Percentiles rank a stretch among this genome's conserved stretches.
Evolutionary conservation across 257 asterid genomes (phyloP).

Genomic region (Penstemon barbatus): DNA sequence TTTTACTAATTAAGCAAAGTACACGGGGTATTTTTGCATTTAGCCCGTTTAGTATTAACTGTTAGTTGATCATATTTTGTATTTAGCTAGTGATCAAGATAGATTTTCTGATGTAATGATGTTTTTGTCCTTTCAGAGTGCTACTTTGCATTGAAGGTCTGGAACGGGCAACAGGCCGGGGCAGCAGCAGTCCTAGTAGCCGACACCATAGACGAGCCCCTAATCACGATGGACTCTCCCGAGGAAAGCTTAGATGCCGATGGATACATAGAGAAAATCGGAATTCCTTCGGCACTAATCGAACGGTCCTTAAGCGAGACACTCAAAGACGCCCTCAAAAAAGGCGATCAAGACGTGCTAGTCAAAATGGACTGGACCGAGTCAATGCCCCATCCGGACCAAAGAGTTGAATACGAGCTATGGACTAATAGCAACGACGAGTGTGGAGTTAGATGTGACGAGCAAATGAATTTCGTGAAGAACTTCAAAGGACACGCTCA

Average conservation of each 20-base stretch:
- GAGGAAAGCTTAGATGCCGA: conserved; percentile 66
- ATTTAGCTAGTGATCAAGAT: too few species aligned
- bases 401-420: conserved; percentile 76
- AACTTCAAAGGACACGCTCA: conserved; percentile 85
- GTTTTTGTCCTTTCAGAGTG: conserved; percentile 45
- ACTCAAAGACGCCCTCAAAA: conserved; percentile 55
- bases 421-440: conserved; percentile 95
- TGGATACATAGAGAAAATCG: conserved; percentile 74
- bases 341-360: conserved; percentile 48
- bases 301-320: conserved; percentile 53
- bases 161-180: conserved; percentile 84
- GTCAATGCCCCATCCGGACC: conserved; percentile 88
- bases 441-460: conserved; percentile 83
- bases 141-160: conserved; percentile 85
- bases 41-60: too few species aligned
- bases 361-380: conserved; percentile 83
- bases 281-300: conserved; percentile 76
- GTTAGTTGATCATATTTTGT: too few species aligned
- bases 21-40: too few species aligned
- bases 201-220: conserved; percentile 71
- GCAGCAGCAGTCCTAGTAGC: conserved; percentile 93
- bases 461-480: conserved; percentile 75
- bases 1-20: too few species aligned
- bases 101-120: too few species aligned
- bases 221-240: conserved; percentile 93